Evolutionary conservation across 164 flowering plant species (phyloP), one percentile per base, ranked within the genome.

Genomic region (Vitis cinerea): DNA sequence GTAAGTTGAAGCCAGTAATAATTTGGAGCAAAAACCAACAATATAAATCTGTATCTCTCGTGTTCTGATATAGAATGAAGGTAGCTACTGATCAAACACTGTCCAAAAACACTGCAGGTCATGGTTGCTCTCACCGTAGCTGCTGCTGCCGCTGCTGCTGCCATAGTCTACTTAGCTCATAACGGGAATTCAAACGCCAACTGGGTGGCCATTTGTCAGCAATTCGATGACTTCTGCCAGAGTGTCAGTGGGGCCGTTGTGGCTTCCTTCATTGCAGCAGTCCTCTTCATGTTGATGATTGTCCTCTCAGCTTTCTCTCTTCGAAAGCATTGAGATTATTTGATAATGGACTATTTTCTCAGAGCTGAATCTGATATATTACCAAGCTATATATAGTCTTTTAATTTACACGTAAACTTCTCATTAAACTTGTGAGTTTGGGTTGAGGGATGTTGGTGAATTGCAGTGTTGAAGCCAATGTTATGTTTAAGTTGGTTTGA

Each of bases 111-210:
- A 30, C 15, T 78, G 74, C 83, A 93, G 98, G 80, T 83, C 50
- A 78, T 77, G 80, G 37, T 87, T 48, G 79, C 82, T 11, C 72
- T 91, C 19, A 79, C 86, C 1, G 75, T 79, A 0, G 78, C 91
- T 0, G 86, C 83, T 0, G 87, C 90, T 0, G 79, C 81, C 0
- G 78, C 94, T 0, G 87, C 95, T 1, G 82, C 94, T 0, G 82
- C 95, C 9, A 87, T 91, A 9, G 87, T 90, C 4, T 90, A 87
- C 81, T 74, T 93, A 74, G 95, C 95, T 65, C 97, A 91, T 72
- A 83, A 79, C 14, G 98, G 97, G 53, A 93, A 86, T 61, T 16
- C 81, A 3, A 83, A 63, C 65, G 79, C 98, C 6, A 93, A 91
- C 54, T 91, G 98, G 97, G 37, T 83, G 0, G 80, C 92, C 0